phyloP scores from a whole-genome alignment of 768 basidiomycete genomes.

The Coprinellus aureogranulatus region DNA sequence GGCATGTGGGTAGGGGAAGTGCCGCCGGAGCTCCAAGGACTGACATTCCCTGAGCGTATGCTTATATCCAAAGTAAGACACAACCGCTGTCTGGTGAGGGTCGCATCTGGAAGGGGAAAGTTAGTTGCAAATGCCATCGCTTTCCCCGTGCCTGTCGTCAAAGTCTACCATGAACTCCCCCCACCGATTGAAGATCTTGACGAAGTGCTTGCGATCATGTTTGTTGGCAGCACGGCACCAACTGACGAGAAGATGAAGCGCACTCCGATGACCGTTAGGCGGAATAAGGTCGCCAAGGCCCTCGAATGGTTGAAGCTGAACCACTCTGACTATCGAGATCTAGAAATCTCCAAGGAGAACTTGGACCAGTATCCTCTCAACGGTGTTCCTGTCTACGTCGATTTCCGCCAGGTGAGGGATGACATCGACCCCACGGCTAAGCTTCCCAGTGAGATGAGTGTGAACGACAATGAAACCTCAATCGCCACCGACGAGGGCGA shows the following conservation, averaged over 20 bases:
- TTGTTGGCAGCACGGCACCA: conserved; percentile 27
- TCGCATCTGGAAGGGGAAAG: neutral
- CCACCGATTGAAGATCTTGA: conserved; percentile 18
- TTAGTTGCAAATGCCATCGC: neutral
- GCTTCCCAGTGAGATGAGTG: too few species aligned
- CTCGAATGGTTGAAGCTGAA: conserved; percentile 36
- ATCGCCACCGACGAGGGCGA: conserved; percentile 25
- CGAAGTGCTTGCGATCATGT: conserved; percentile 32
- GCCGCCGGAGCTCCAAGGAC: neutral
- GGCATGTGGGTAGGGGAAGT: conserved; percentile 4
- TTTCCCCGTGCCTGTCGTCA: neutral
- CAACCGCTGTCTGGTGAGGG: neutral
- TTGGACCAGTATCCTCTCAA: conserved; percentile 20
- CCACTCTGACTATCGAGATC: conserved; percentile 30
- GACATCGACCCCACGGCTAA: too few species aligned
- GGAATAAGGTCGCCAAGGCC: conserved; percentile 21
- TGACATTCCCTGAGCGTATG: neutral
- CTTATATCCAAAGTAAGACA: neutral
- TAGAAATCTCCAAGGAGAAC: conserved; percentile 28
- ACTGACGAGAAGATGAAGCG: conserved; percentile 22
- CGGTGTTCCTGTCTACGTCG: too few species aligned
- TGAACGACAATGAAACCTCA: conserved; percentile 23
- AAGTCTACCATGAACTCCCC: neutral
- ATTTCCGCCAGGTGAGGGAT: too few species aligned
- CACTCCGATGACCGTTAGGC: conserved; percentile 25